Evolutionary conservation across 805 yeast species (phyloP).

Genomic region (Candida wancherniae): DNA sequence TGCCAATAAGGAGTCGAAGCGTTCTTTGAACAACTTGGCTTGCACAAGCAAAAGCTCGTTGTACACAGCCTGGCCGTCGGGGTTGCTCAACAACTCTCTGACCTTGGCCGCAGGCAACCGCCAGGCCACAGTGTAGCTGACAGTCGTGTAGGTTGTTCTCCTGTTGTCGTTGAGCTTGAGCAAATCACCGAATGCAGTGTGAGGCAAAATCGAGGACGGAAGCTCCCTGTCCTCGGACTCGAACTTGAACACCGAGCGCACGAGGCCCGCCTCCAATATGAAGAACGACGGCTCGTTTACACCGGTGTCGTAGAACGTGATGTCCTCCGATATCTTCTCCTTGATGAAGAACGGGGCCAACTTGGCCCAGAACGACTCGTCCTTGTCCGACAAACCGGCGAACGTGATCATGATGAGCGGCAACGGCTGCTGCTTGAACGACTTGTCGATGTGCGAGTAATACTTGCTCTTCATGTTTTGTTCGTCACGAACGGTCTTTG

Average conservation of each 20-base stretch:
- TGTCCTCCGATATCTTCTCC: slow-evolving; percentile 44
- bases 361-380: slow-evolving; percentile 57
- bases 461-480: slow-evolving; percentile 43
- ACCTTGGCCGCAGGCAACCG: slow-evolving; percentile 47
- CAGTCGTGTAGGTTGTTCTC: slow-evolving; percentile 48
- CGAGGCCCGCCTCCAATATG: slow-evolving; percentile 46
- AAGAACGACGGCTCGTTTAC: slow-evolving; percentile 50
- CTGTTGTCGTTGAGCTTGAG: slow-evolving; percentile 32
- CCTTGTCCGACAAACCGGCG: slow-evolving; percentile 50
- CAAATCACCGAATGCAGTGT: slow-evolving; percentile 70
- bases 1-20: slow-evolving; percentile 73
- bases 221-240: slow-evolving; percentile 36
- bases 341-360: slow-evolving; percentile 50
- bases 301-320: slow-evolving; percentile 43
- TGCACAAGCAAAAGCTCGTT: slow-evolving; percentile 62
- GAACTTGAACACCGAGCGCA: slow-evolving; percentile 33
- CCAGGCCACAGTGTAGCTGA: slow-evolving; percentile 67
- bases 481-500: slow-evolving; percentile 39
- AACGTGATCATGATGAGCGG: slow-evolving; percentile 62
- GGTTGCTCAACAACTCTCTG: slow-evolving; percentile 39
- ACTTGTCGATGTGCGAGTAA: slow-evolving; percentile 36
- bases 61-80: slow-evolving; percentile 47
- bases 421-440: slow-evolving; percentile 50
- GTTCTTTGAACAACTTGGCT: slow-evolving; percentile 57
- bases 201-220: slow-evolving; percentile 52